Evolutionary conservation across 1,284 basidiomycete species (phyloP).

Genomic region (Ceratobasidium papillatum): DNA sequence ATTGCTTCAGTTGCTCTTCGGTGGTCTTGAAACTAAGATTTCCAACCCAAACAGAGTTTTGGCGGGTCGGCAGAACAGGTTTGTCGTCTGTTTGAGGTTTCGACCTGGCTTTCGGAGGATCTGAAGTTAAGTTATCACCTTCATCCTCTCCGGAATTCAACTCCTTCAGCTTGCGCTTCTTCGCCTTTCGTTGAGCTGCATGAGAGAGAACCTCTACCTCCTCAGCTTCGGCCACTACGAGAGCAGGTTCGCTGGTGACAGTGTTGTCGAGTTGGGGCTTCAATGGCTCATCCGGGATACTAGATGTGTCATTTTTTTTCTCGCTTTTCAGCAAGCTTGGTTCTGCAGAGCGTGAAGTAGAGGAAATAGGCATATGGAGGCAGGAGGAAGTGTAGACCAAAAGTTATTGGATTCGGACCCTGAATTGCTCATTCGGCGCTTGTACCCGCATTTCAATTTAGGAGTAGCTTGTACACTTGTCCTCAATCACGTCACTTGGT

Average conservation of each 20-base stretch:
- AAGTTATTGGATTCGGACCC: conserved; percentile 35
- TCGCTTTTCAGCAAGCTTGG: background rate
- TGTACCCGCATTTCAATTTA: background rate
- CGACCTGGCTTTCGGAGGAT: conserved; percentile 46
- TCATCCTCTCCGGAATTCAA: background rate
- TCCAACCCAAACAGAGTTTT: conserved; percentile 94
- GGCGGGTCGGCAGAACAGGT: conserved; percentile 58
- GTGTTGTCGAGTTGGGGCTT: background rate
- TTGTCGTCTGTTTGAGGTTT: conserved; percentile 56
- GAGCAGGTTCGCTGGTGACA: background rate
- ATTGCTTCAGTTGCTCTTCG: conserved; percentile 69
- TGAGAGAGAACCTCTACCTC: conserved; percentile 72
- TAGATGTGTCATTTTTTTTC: background rate
- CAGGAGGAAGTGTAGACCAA: background rate
- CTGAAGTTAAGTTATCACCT: background rate
- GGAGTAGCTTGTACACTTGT: background rate
- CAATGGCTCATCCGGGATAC: background rate
- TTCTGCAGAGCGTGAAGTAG: background rate
- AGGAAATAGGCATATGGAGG: conserved; percentile 10
- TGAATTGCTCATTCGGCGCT: background rate
- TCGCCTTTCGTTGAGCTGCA: conserved; percentile 63
- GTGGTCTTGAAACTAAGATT: conserved; percentile 94
- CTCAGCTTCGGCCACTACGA: conserved; percentile 38
- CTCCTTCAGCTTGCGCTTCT: conserved; percentile 37
- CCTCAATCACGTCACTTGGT: background rate